Evolutionary conservation across 1,284 basidiomycete genomes (phyloP), one percentile per base, ranked within the genome.

Genomic region (Coniferiporia sulphurascens): DNA sequence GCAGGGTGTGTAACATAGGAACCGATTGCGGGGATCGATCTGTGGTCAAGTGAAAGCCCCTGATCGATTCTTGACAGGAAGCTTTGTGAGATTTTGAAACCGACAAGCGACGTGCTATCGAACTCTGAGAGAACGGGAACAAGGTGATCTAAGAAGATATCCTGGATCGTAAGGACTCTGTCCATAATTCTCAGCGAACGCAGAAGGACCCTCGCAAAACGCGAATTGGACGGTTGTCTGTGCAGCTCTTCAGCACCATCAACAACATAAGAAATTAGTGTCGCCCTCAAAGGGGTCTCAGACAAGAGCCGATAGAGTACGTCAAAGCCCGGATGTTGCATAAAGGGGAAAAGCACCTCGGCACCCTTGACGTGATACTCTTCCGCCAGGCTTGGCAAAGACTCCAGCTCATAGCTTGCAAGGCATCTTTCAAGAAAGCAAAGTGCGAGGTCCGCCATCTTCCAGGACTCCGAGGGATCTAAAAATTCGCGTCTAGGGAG

Each of bases 71-170:
- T 80, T 48, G 83, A 82, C 73, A 86, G 88, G 67, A 81, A 86
- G 3, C 87, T 89, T n/a, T 82, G 79, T 0, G 85, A 76, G 62
- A 83, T 80, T 10, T 83, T 71, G 1, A 74, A 75, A 27, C 81
- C 83, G 22, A 84, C 73, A 36, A 85, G 72, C 0, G 82, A 71
- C 0, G 81, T 69, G 59, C 79, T 80, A 60, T 84, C 81, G 54
- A 86, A 74, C 53, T 93, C 87, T 7, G 83, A 74, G 5, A 96
- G 80, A 3, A 90, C 74, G 2, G 95, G 92, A 10, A 97, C 76
- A 49, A 98, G 82, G 15, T 95, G 85, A 61, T 98, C 93, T 49
- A 95, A 78, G 76, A 96, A 98, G 55, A 93, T 81, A 55, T 91
- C 86, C 70, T 98, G 95, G 35, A 95, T 80, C 59, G 93, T 89